Conservation (phyloP, 441 rosid species). For the Biscutella laevigata region DNA sequence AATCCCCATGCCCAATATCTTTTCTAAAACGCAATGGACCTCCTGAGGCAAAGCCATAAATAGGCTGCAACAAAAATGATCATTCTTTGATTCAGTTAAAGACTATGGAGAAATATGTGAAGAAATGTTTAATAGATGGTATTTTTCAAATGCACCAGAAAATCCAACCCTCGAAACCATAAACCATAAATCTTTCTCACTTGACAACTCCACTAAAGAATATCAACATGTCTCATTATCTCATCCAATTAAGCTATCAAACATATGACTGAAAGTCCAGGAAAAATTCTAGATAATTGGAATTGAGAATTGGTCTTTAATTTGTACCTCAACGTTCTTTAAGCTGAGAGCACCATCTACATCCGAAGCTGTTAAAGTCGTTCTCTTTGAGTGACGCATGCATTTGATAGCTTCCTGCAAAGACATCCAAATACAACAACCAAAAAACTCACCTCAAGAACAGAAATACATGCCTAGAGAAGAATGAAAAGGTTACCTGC, state of each 20-base stretch:
- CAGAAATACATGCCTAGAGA: background rate
- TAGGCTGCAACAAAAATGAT: conserved; percentile 46
- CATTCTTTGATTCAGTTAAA: conserved; percentile 5
- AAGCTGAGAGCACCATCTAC: conserved; percentile 79
- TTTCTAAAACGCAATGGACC: conserved; percentile 69
- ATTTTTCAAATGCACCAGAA: background rate
- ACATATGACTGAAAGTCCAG: background rate
- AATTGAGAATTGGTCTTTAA: background rate
- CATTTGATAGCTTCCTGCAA: conserved; percentile 78
- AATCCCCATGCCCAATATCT: conserved; percentile 75
- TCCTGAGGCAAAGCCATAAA: conserved; percentile 74
- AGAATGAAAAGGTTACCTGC: conserved; percentile 43
- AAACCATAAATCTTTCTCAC: background rate
- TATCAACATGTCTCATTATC: background rate
- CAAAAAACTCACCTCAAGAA: background rate
- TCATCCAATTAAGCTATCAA: conserved; percentile 6
- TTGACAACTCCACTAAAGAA: background rate
- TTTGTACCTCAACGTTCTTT: conserved; percentile 65
- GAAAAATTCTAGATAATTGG: background rate
- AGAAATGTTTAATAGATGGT: background rate
- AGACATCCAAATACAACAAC: too few relatives aligned
- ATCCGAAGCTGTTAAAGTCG: conserved; percentile 57
- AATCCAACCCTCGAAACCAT: conserved; percentile 7
- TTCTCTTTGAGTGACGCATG: conserved; percentile 87
- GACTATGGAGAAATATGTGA: background rate